Evolutionary conservation across 352 stramenopile species (phyloP).

Genomic region (Phytopythium helicoides): DNA sequence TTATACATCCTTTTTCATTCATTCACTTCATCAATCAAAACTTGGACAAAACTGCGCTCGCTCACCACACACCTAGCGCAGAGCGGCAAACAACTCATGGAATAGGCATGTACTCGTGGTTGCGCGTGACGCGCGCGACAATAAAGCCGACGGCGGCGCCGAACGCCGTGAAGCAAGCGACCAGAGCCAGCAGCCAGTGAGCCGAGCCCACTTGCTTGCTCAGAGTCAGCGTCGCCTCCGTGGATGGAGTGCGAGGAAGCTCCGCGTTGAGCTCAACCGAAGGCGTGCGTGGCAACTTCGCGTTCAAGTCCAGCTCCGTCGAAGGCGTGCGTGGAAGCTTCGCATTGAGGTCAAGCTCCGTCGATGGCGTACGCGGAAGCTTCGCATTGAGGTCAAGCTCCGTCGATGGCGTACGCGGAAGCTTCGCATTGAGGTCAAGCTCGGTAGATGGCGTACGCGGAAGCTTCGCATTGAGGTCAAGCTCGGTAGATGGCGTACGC

Average conservation of each 20-base stretch:
- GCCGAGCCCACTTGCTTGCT: conserved; percentile 3
- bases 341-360: not conserved
- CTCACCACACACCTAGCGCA: too few species aligned
- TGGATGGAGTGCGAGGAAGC: conserved; percentile 5
- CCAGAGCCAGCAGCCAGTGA: conserved; percentile 15
- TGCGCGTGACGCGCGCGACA: conserved; percentile 22
- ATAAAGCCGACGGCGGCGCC: conserved; percentile 26
- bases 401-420: too few species aligned
- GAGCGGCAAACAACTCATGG: too few species aligned
- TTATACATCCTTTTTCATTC: too few species aligned
- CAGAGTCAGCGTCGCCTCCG: conserved; percentile 1
- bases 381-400: not conserved
- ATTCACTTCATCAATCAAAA: too few species aligned
- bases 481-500: too few species aligned
- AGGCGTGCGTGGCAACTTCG: not conserved
- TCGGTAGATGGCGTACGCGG: too few species aligned
- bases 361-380: not conserved
- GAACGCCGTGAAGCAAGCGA: conserved; percentile 31
- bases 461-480: too few species aligned
- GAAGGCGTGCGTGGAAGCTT: not conserved
- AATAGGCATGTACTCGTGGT: conserved; percentile 23
- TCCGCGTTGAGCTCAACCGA: not conserved
- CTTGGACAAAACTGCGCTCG: too few species aligned
- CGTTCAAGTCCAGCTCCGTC: not conserved
- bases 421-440: too few species aligned